Evolutionary conservation across 352 stramenopile genomes (phyloP), one percentile per base, ranked within the genome.

Genomic region (Blastocystis sp.): DNA sequence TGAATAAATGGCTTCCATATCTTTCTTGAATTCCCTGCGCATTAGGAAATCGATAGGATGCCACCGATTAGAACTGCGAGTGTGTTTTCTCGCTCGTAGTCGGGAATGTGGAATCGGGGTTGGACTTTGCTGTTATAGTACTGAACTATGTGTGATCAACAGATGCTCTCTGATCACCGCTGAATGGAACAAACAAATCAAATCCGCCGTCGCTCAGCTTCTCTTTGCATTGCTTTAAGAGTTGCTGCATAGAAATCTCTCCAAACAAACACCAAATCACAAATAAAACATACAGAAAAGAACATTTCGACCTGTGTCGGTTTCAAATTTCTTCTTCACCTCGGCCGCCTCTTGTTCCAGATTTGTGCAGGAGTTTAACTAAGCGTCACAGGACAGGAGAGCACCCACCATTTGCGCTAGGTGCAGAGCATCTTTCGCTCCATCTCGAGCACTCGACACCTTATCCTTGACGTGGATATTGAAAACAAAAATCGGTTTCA

Each of bases 401-500:
- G 9, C 23, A 9, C 34, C 5, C 54, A 84, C 73, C 56, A 84
- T 66, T 68, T 63, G 34, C 34, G 73, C 73, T 45, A 84, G 47
- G 68, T 43, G 73, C 15, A 84, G 54, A 23, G 73, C 73, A 50
- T 66, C 15, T 8, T 53, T 34, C 26, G 73, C 73, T 9, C 73
- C 73, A 54, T 84, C 73, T 69, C 54, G 13, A 20, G 73, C 73
- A 8, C 34, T 66, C 18, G 73, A 63, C 26, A 53, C 43, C 50
- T 41, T 26, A 84, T 84, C 73, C 56, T 84, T 50, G 53, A 64
- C 43, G 56, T 84, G 73, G 20, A 84, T 56, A 43, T 84, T 84
- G 47, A 84, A 84, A 34, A 84, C 53, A 8, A 84, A 64, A 69
- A 84, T 39, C 2, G 73, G 73, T 68, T 84, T 84, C 45, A 84